Base-by-base conservation (phyloP, 177 flowering plant genomes). In the Vitis hybrid region DNA sequence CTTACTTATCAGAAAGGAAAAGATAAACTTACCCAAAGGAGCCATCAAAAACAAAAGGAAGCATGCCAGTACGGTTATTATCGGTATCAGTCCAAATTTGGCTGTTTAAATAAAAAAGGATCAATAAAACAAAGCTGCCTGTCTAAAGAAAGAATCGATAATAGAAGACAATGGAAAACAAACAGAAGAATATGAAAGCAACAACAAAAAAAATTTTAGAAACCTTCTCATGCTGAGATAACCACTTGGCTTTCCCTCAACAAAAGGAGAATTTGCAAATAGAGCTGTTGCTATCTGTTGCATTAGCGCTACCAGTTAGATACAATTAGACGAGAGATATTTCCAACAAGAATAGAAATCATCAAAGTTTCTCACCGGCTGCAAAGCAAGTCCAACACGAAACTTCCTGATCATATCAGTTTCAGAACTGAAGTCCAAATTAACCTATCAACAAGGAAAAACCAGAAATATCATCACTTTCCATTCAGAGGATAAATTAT, bases 201-300 rank as follows among this genome's bases (percentile, higher is more conserved):
- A 33, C 18, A 78, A 65, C 18, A 53, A 33, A 33, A 74, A 18
- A 38, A 8, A 38, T 56, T 60, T 12, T 22, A 57, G 50, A 60
- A 50, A 94, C 99, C 99, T 96, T 85, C 99, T 90, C 98, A 83
- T 94, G 84, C 99, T 96, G 69, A 92, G 94, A 75, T 81, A 95
- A 59, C 97, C 99, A 83, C 92, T 96, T 49, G 97, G 97, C 77
- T 87, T 94, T 78, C 97, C 99, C 84, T 94, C 98, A 52, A 90
- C 92, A 81, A 96, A 96, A 69, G 98, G 99, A 54, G 99, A 96
- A 83, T 96, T 96, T 64, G 99, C 97, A 91, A 94, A 96, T 15
- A 96, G 71, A 69, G 98, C 98, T 2, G 98, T 94, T 55, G 98
- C 99, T 73, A 96, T 90, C 99, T 96, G 89, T 85, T 79, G 66